A percentile compares a stretch with the other conserved stretches of the same genome.
These are phyloP conservation scores for Linum usitatissimum DNA, from an alignment of 345 rosid genomes.

Conservation along the genomic window DNA sequence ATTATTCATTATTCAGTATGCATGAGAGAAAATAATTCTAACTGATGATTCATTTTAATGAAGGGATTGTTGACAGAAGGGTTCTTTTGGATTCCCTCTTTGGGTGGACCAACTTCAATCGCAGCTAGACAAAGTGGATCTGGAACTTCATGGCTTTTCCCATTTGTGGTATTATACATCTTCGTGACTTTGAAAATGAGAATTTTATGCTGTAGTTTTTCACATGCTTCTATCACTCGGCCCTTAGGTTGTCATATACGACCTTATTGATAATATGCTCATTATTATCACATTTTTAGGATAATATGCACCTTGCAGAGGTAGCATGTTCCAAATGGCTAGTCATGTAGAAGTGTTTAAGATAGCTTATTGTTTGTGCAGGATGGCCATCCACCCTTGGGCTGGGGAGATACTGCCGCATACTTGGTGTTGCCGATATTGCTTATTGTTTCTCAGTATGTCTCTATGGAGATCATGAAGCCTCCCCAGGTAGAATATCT, in stretches of 20 bases:
- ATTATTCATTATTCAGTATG: neutral
- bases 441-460: slow-evolving; percentile 72
- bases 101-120: slow-evolving; percentile 89
- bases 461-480: slow-evolving; percentile 98
- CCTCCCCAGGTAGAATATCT: slow-evolving; percentile 76
- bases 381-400: slow-evolving; percentile 98
- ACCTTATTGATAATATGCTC: neutral
- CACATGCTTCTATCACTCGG: neutral
- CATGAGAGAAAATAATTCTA: slow-evolving; percentile 2
- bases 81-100: slow-evolving; percentile 96
- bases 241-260: neutral
- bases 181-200: neutral
- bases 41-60: slow-evolving; percentile 17
- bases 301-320: neutral
- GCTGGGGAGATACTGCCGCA: slow-evolving; percentile 87
- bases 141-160: slow-evolving; percentile 92
- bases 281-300: neutral
- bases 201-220: neutral
- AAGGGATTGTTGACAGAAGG: slow-evolving; percentile 92
- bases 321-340: neutral
- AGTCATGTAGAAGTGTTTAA: neutral
- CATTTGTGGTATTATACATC: slow-evolving; percentile 67
- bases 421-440: slow-evolving; percentile 96
- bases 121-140: slow-evolving; percentile 98
- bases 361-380: slow-evolving; percentile 18